phyloP scores from a whole-genome alignment of 78 protist genomes.

The Chrysochromulina tobinii region DNA sequence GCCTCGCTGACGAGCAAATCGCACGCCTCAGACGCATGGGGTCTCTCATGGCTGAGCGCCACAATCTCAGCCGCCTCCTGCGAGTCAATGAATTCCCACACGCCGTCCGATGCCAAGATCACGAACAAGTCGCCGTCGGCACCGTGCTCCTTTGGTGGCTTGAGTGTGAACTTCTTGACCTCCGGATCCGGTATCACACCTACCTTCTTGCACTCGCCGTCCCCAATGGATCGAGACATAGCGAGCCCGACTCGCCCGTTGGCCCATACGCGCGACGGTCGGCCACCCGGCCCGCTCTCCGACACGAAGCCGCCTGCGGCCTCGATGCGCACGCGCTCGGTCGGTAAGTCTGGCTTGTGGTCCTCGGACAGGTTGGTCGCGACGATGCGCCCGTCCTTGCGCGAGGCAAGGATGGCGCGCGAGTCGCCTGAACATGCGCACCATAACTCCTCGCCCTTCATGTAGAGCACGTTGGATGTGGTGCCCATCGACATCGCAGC shows the following conservation, averaged over 20 bases:
- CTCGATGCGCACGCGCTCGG: not conserved
- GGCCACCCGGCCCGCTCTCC: not conserved
- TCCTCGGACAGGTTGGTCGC: not conserved
- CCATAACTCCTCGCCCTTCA: not conserved
- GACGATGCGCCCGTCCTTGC: not conserved
- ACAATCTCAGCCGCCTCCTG: not conserved
- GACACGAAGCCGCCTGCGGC: not conserved
- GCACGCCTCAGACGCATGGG: not conserved
- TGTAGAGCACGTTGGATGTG: not conserved
- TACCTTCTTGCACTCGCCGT: not conserved
- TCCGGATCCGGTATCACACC: no score
- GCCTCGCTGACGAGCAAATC: not conserved
- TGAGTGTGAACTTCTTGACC: no score
- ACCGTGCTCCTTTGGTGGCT: no score
- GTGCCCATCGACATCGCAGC: not conserved
- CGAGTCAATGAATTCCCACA: not conserved
- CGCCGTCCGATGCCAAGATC: slow-evolving; percentile 6
- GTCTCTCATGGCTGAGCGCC: not conserved
- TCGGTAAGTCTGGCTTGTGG: not conserved
- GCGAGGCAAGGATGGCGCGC: not conserved
- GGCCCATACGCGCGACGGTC: not conserved
- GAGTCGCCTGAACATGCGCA: not conserved
- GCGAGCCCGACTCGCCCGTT: not conserved
- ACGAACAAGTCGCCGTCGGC: not conserved
- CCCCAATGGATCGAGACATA: not conserved